Evolutionary conservation across 192 early-diverging fungal species (phyloP).

Genomic region (Piromyces sp.): DNA sequence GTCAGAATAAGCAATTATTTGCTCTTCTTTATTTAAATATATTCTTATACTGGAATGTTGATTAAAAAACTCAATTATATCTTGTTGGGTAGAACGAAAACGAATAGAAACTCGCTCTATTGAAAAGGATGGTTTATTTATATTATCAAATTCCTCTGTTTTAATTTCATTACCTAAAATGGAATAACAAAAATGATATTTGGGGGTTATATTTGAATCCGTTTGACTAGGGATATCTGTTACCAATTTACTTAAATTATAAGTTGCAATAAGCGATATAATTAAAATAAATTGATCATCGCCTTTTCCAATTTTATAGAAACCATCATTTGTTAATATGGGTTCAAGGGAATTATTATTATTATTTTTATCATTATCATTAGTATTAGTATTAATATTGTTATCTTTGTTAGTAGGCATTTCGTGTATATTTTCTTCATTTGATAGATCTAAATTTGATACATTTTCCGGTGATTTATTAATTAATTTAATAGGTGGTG

Average conservation of each 20-base stretch:
- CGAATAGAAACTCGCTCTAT: conserved; percentile 27
- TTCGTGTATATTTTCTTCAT: neutral
- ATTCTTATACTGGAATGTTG: neutral
- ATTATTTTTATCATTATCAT: neutral
- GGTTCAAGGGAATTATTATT: neutral
- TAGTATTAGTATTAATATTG: neutral
- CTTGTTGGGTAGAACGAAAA: conserved; percentile 7
- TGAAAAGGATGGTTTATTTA: conserved; percentile 19
- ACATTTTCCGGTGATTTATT: neutral
- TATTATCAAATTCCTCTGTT: conserved; percentile 19
- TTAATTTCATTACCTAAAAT: conserved; percentile 26
- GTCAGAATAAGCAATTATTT: neutral
- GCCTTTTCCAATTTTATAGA: conserved; percentile 20
- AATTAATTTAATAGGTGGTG: neutral
- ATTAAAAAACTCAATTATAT: conserved; percentile 13
- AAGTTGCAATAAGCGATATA: conserved; percentile 19
- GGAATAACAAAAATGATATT: conserved; percentile 18
- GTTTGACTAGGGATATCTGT: neutral
- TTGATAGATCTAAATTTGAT: neutral
- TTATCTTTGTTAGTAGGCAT: neutral
- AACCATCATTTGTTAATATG: conserved; percentile 13
- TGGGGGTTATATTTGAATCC: neutral
- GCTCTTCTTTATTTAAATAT: neutral
- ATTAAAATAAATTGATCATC: conserved; percentile 12
- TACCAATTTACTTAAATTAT: neutral